A percentile compares a stretch with the other conserved stretches of the same genome.
phyloP scores from a whole-genome alignment of 2,329 filamentous ascomycete genomes.

The Pseudocercospora fijiensis region DNA sequence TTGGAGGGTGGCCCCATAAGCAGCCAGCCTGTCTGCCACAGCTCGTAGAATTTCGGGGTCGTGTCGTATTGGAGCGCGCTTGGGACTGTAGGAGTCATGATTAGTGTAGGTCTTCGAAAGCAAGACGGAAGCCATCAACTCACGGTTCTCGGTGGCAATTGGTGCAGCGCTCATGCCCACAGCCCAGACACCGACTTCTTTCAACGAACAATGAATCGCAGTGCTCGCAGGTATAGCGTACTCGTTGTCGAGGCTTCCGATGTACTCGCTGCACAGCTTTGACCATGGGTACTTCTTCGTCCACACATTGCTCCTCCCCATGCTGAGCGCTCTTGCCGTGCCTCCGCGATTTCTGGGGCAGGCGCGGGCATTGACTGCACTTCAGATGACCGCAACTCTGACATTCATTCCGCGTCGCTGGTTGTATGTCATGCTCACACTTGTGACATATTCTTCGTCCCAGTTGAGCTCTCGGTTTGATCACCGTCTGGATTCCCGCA shows the following conservation, averaged over 20 bases:
- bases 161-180: constrained; percentile 17
- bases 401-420: constrained; percentile 48
- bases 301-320: constrained; percentile 31
- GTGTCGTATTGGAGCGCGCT: constrained; percentile 15
- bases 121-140: constrained; percentile 26
- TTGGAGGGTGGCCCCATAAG: constrained; percentile 14
- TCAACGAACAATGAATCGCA: constrained; percentile 62
- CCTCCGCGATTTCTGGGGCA: constrained; percentile 63
- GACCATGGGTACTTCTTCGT: constrained; percentile 28
- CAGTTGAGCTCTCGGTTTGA: constrained; percentile 69
- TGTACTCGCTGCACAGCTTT: constrained; percentile 40
- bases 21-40: constrained; percentile 25
- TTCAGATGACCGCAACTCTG: constrained; percentile 67
- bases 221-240: constrained; percentile 57
- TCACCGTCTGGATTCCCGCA: constrained; percentile 45
- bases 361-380: constrained; percentile 75
- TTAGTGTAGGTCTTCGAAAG: constrained; percentile 3
- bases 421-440: constrained; percentile 48
- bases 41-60: constrained; percentile 26
- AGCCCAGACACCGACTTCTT: constrained; percentile 56
- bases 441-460: constrained; percentile 77
- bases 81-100: constrained; percentile 15
- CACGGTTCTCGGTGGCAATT: constrained; percentile 57
- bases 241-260: constrained; percentile 46
- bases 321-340: neutral